phyloP scores from a whole-genome alignment of 768 basidiomycete species.

The Pisolithus albus region DNA sequence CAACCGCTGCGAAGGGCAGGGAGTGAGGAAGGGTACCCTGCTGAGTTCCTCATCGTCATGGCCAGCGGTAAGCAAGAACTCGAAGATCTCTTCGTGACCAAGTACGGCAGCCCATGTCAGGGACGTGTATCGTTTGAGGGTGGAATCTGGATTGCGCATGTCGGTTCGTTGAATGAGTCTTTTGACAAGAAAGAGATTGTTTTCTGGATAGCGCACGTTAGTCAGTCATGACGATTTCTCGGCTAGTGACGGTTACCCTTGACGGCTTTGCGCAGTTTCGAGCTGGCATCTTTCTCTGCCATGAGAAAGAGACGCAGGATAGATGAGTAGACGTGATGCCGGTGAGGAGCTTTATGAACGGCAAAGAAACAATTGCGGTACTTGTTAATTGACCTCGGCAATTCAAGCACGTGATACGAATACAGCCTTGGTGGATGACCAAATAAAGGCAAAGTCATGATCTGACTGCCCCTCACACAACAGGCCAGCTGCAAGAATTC shows the following conservation, averaged over 20 bases:
- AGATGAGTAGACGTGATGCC: slow-evolving; percentile 10
- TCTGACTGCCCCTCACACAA: not conserved
- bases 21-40: slow-evolving; percentile 48
- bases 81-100: slow-evolving; percentile 89
- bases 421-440: not conserved
- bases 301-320: slow-evolving; percentile 35
- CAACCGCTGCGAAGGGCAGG: slow-evolving; percentile 10
- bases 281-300: slow-evolving; percentile 79
- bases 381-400: slow-evolving; percentile 3
- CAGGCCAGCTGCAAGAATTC: too few species aligned
- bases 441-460: too few species aligned
- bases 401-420: slow-evolving; percentile 20
- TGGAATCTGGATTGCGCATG: slow-evolving; percentile 85
- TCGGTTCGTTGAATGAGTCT: slow-evolving; percentile 81
- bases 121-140: slow-evolving; percentile 71
- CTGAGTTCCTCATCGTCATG: slow-evolving; percentile 94
- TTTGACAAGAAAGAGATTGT: slow-evolving; percentile 89
- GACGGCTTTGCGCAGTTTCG: slow-evolving; percentile 70
- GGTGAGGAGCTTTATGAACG: slow-evolving; percentile 12
- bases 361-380: slow-evolving; percentile 20
- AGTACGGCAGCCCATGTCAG: slow-evolving; percentile 88
- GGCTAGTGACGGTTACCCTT: slow-evolving; percentile 44
- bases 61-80: slow-evolving; percentile 76
- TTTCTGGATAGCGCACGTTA: slow-evolving; percentile 49
- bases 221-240: slow-evolving; percentile 7